Conservation (phyloP, 306 rosid species). For the Vigna reflexopilosa region DNA sequence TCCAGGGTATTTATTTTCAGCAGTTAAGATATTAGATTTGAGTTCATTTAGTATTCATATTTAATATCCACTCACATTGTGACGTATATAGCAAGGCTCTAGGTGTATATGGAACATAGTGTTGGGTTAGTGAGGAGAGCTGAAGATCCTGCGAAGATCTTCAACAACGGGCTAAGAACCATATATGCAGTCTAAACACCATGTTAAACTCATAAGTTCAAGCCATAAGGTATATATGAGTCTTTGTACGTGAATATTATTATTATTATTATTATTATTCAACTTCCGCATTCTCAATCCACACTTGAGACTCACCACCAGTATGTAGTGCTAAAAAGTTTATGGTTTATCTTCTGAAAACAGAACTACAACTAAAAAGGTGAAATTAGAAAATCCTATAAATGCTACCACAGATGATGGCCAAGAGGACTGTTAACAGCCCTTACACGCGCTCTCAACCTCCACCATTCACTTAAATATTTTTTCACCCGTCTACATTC, state of each 20-base stretch:
- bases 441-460: not conserved
- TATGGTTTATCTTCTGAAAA: not conserved
- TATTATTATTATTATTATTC: not conserved
- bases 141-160: not conserved
- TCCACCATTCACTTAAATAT: not conserved
- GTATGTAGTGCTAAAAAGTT: not conserved
- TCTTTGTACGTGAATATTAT: not conserved
- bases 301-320: not conserved
- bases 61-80: conserved; percentile 22
- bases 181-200: not conserved
- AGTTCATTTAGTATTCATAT: conserved; percentile 4
- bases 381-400: not conserved
- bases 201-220: not conserved
- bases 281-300: not conserved
- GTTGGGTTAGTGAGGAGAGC: not conserved
- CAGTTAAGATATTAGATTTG: not conserved
- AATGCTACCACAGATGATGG: conserved; percentile 12
- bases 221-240: not conserved
- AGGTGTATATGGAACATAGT: conserved; percentile 16
- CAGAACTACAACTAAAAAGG: not conserved
- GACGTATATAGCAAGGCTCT: conserved; percentile 28
- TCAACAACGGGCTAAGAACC: not conserved
- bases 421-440: conserved; percentile 1
- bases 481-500: not conserved
- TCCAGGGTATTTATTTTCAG: not conserved